Conservation (phyloP, 176 grass and related monocot species). For the Ampelocalamus luodianensis region DNA sequence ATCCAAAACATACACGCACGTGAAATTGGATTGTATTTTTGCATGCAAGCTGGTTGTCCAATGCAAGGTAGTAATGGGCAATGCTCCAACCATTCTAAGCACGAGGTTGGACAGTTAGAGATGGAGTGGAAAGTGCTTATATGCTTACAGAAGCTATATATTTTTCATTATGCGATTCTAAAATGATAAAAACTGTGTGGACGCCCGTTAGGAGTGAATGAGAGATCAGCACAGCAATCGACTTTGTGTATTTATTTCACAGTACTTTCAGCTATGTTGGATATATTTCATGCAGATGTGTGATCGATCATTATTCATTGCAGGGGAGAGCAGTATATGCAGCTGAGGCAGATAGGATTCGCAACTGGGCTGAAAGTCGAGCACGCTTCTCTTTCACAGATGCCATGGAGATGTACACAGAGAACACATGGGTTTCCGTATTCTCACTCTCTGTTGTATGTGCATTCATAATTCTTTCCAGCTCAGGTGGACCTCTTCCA, state of each 20-base stretch:
- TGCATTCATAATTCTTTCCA: constrained; percentile 96
- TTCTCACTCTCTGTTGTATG: constrained; percentile 98
- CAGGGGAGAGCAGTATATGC: constrained; percentile 97
- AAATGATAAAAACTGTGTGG: not conserved
- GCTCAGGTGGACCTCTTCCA: constrained; percentile 71
- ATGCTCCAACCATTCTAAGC: constrained; percentile 2
- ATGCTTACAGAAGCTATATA: not conserved
- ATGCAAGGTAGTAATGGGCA: not conserved
- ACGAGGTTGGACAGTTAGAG: not conserved
- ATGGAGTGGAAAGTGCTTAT: not conserved
- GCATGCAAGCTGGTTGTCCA: not conserved
- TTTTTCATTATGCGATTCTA: not conserved
- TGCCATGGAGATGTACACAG: constrained; percentile 97
- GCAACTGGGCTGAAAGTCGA: constrained; percentile 97
- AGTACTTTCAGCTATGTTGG: not conserved
- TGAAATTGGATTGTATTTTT: constrained; percentile 5
- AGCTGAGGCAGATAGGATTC: constrained; percentile 87
- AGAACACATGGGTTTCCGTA: constrained; percentile 95
- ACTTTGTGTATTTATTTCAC: not conserved
- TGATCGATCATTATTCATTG: constrained; percentile 1
- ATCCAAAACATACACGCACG: not conserved
- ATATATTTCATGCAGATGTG: not conserved
- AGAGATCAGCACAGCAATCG: not conserved
- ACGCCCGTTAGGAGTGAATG: not conserved
- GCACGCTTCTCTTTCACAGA: constrained; percentile 91